A percentile compares a stretch with the other conserved stretches of the same genome.
Conservation (phyloP, 2,329 filamentous ascomycete genomes). For the Calonectria pseudoturangicola region DNA sequence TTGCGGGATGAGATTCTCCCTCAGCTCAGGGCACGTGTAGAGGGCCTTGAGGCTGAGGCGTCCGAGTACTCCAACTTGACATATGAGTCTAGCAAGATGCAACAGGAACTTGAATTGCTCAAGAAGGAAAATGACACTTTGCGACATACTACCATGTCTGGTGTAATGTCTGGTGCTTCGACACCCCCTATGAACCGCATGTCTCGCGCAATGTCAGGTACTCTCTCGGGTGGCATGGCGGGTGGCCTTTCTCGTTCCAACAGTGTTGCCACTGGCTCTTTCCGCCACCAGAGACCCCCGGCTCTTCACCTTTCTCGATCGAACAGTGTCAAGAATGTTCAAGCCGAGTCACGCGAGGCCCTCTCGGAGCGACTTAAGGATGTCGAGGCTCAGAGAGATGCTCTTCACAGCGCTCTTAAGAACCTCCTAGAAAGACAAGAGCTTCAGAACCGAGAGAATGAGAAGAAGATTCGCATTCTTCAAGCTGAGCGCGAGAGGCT, state of each 20-base stretch:
- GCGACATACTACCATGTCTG: constrained; percentile 62
- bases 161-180: constrained; percentile 39
- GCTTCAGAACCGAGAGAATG: constrained; percentile 87
- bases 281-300: constrained; percentile 62
- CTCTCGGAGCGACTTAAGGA: constrained; percentile 90
- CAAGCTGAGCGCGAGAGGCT: constrained; percentile 87
- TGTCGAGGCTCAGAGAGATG: constrained; percentile 94
- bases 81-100: constrained; percentile 89
- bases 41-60: constrained; percentile 85
- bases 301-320: constrained; percentile 74
- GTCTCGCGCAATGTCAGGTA: constrained; percentile 63
- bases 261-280: constrained; percentile 76
- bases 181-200: constrained; percentile 52
- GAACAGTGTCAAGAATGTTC: constrained; percentile 71
- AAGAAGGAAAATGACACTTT: constrained; percentile 80
- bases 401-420: constrained; percentile 90
- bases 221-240: constrained; percentile 67
- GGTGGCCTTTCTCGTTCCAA: constrained; percentile 78
- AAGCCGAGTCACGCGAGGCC: constrained; percentile 78
- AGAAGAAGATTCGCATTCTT: constrained; percentile 85
- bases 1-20: constrained; percentile 92
- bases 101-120: constrained; percentile 87
- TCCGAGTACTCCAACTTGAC: constrained; percentile 82
- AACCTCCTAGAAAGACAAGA: constrained; percentile 90
- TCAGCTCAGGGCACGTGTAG: constrained; percentile 83